These are phyloP conservation scores for Durio zibethinus DNA, from an alignment of 345 rosid genomes.

Conservation along the genomic window DNA sequence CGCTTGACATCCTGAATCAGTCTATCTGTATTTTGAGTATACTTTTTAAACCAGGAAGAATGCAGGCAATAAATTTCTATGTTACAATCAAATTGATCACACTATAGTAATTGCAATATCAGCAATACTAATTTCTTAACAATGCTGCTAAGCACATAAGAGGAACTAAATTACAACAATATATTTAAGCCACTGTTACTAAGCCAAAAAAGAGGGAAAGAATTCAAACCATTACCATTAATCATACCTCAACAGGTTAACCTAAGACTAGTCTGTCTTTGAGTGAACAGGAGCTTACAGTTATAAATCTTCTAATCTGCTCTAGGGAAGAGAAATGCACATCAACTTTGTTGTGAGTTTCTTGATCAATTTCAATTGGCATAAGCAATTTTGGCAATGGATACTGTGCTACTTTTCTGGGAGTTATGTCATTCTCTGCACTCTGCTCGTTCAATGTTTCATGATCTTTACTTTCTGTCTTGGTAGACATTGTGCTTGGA, in stretches of 20 bases:
- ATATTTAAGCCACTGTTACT: neutral
- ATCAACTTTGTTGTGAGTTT: constrained; percentile 41
- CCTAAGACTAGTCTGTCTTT: neutral
- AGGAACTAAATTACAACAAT: neutral
- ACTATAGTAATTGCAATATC: neutral
- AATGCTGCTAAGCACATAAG: neutral
- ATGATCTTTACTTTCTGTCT: constrained; percentile 21
- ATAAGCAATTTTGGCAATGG: constrained; percentile 35
- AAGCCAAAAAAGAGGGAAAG: neutral
- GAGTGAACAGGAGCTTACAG: neutral
- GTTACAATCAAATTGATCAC: neutral
- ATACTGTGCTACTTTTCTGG: constrained; percentile 25
- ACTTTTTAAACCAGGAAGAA: neutral
- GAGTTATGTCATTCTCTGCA: constrained; percentile 18
- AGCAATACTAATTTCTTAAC: neutral
- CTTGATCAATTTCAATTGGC: constrained; percentile 53
- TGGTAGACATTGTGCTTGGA: constrained; percentile 12
- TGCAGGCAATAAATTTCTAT: neutral
- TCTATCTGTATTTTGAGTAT: too few species aligned
- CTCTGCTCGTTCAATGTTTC: constrained; percentile 21
- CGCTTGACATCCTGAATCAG: too few species aligned
- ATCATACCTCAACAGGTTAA: constrained; percentile 2
- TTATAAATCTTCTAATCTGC: constrained; percentile 48
- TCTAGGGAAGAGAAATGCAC: constrained; percentile 49
- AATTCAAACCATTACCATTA: neutral